These are phyloP conservation scores for Senna siamea DNA, from an alignment of 306 rosid genomes.

Conservation along the genomic window DNA sequence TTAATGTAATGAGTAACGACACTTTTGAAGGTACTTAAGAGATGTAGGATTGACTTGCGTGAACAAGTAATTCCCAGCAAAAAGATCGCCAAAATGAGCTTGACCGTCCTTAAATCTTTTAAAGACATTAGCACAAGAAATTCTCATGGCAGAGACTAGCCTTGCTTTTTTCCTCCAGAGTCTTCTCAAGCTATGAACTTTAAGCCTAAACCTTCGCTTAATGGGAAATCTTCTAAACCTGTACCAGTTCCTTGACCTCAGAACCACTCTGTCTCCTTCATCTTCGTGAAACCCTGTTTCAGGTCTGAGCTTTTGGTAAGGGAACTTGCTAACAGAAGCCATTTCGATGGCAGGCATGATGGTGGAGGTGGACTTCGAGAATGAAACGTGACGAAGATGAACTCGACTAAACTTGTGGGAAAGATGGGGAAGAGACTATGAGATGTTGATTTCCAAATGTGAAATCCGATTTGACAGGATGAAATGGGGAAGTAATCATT, in stretches of 20 bases:
- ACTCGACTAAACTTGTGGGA: neutral
- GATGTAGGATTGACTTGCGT: conserved; percentile 50
- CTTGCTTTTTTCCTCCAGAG: conserved; percentile 46
- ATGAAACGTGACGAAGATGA: neutral
- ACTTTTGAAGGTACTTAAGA: conserved; percentile 27
- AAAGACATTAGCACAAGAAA: conserved; percentile 27
- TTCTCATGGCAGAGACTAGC: conserved; percentile 34
- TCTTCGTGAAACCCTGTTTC: conserved; percentile 37
- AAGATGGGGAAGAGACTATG: neutral
- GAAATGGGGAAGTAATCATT: neutral
- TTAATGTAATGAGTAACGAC: neutral
- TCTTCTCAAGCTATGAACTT: conserved; percentile 52
- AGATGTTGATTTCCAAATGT: conserved; percentile 29
- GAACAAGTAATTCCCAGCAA: conserved; percentile 60
- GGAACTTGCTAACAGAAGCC: conserved; percentile 36
- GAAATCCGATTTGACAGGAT: neutral
- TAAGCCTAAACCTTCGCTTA: conserved; percentile 51
- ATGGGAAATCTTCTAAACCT: conserved; percentile 40
- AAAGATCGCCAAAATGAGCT: conserved; percentile 49
- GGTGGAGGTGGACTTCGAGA: neutral
- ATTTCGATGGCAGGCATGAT: conserved; percentile 45
- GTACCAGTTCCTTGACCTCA: conserved; percentile 44
- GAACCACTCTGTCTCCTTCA: conserved; percentile 27
- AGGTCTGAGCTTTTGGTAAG: conserved; percentile 58
- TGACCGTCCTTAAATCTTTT: conserved; percentile 48